A percentile compares a stretch with the other conserved stretches of the same genome.
phyloP scores from a whole-genome alignment of 352 stramenopile species.

The Globisporangium abappressorium region DNA sequence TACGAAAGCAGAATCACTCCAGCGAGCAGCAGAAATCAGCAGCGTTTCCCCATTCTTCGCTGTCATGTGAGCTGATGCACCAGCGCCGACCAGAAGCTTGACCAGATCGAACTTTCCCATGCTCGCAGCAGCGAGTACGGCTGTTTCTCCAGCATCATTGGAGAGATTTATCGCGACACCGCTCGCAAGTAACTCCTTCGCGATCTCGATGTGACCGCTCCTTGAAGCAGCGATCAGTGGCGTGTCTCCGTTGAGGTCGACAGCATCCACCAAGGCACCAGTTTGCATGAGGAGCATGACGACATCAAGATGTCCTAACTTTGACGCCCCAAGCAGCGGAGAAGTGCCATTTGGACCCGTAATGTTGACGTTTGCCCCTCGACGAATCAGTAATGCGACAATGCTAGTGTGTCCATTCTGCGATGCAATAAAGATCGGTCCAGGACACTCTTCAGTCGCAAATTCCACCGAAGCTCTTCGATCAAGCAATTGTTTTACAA shows the following conservation, averaged over 20 bases:
- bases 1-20: neutral
- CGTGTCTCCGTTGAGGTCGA: constrained; percentile 1
- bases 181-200: neutral
- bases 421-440: neutral
- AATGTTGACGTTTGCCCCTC: constrained; percentile 4
- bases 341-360: neutral
- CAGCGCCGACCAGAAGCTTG: neutral
- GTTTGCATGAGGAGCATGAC: neutral
- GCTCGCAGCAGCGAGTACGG: constrained; percentile 6
- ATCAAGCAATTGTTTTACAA: constrained; percentile 5
- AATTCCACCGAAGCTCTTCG: constrained; percentile 5
- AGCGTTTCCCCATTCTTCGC: constrained; percentile 1
- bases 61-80: constrained; percentile 8
- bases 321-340: neutral
- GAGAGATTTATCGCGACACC: neutral
- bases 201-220: neutral
- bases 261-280: constrained; percentile 1
- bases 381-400: neutral
- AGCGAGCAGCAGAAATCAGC: constrained; percentile 9
- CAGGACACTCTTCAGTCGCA: neutral
- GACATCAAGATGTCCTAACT: constrained; percentile 7
- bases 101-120: constrained; percentile 3
- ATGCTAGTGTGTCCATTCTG: constrained; percentile 5
- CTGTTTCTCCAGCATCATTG: constrained; percentile 4
- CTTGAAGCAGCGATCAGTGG: constrained; percentile 6